phyloP scores from a whole-genome alignment of 2,329 filamentous ascomycete species.

The Cylindrodendrum hubeiense region DNA sequence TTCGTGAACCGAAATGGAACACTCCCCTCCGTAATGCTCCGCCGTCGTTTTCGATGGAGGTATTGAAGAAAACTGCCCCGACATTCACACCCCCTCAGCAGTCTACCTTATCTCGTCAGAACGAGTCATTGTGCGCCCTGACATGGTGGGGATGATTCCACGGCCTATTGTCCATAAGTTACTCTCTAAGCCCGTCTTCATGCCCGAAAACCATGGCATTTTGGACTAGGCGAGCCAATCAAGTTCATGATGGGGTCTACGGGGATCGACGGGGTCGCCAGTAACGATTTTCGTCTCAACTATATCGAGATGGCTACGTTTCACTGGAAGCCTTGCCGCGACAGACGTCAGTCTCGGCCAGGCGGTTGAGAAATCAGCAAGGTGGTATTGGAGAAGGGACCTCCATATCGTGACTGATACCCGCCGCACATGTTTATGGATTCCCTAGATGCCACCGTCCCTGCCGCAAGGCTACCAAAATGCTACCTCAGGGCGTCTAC shows the following conservation, averaged over 20 bases:
- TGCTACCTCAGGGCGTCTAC: not conserved
- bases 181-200: not conserved
- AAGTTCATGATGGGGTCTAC: too few species aligned
- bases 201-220: not conserved
- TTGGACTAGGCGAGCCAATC: not conserved
- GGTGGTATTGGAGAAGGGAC: not conserved
- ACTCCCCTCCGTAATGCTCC: constrained; percentile 2
- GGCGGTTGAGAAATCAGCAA: too few species aligned
- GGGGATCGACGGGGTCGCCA: not conserved
- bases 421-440: constrained; percentile 14
- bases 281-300: not conserved
- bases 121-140: not conserved
- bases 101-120: not conserved
- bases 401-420: not conserved
- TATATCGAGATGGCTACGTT: not conserved
- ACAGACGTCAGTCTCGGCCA: not conserved
- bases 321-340: not conserved
- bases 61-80: not conserved
- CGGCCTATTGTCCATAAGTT: not conserved
- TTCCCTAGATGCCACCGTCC: not conserved
- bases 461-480: not conserved
- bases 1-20: not conserved
- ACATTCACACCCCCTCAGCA: not conserved
- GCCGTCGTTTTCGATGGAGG: not conserved
- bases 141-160: not conserved